Conservation (phyloP, 495 filamentous ascomycete species). For the Talaromyces proteolyticus region DNA sequence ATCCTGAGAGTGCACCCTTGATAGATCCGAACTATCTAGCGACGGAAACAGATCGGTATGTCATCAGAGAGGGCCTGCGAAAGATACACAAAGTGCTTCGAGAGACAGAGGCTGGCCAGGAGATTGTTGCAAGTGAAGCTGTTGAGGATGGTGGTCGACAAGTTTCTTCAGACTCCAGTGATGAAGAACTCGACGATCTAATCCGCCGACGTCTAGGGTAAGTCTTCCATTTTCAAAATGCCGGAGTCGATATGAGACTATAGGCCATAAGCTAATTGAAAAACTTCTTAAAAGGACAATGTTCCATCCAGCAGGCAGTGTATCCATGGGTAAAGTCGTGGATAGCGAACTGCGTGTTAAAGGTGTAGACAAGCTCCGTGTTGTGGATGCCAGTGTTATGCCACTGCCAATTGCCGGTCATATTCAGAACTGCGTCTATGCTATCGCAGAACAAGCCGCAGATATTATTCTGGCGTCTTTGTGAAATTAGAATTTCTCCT, state of each 20-base stretch:
- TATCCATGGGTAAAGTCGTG: conserved; percentile 58
- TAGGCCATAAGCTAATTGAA: background rate
- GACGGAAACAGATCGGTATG: background rate
- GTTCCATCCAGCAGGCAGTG: conserved; percentile 52
- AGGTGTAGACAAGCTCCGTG: conserved; percentile 50
- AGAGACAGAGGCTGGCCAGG: background rate
- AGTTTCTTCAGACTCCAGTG: conserved; percentile 1
- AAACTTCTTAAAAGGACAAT: conserved; percentile 1
- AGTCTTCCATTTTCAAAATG: background rate
- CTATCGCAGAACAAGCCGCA: conserved; percentile 14
- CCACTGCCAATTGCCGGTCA: conserved; percentile 48
- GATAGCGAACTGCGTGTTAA: conserved; percentile 48
- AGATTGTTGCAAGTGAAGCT: background rate
- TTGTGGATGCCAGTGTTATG: conserved; percentile 61
- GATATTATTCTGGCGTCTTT: conserved; percentile 7
- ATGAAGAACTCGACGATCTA: conserved; percentile 1
- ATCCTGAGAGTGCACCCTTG: conserved; percentile 1
- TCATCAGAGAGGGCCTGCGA: background rate
- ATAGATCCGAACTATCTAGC: conserved; percentile 3
- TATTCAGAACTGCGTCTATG: conserved; percentile 31
- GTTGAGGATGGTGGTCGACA: conserved; percentile 2
- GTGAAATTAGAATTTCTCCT: background rate
- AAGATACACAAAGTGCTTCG: background rate
- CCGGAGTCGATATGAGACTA: too few species aligned
- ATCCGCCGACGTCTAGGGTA: conserved; percentile 4